phyloP scores from a whole-genome alignment of 768 basidiomycete genomes.

The Lyophyllum decastes region DNA sequence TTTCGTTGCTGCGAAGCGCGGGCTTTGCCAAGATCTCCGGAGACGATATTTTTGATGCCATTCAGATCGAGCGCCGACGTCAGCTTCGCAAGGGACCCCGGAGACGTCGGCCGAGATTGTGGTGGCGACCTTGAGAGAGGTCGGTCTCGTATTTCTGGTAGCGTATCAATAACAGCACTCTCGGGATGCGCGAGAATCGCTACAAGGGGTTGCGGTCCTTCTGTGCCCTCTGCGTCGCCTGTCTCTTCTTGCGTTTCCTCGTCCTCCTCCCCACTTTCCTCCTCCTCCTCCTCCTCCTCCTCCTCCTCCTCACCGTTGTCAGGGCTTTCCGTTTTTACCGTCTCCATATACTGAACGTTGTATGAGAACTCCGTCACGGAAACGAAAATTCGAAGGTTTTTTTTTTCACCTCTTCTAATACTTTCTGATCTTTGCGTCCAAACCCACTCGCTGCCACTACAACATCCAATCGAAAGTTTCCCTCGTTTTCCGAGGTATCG shows the following conservation, averaged over 20 bases:
- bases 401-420: constrained; percentile 76
- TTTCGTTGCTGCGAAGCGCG: constrained; percentile 69
- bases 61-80: constrained; percentile 41
- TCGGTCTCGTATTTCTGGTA: constrained; percentile 28
- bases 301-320: constrained; percentile 25
- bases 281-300: constrained; percentile 39
- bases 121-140: constrained; percentile 52
- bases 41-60: constrained; percentile 61
- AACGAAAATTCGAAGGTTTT: constrained; percentile 26
- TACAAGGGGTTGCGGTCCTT: too few relatives aligned
- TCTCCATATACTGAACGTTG: constrained; percentile 65
- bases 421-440: constrained; percentile 76
- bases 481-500: constrained; percentile 35
- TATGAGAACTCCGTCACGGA: constrained; percentile 4
- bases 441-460: constrained; percentile 95
- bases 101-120: constrained; percentile 48
- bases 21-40: constrained; percentile 57
- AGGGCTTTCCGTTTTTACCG: constrained; percentile 37
- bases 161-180: neutral
- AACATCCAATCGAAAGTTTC: constrained; percentile 81
- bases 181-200: constrained; percentile 2
- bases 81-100: constrained; percentile 42
- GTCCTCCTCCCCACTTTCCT: constrained; percentile 35
- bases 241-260: constrained; percentile 20
- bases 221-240: too few relatives aligned